A percentile compares a stretch with the other conserved stretches of the same genome.
Conservation (phyloP, 257 asterid species). For the Nicotiana tomentosiformis region DNA sequence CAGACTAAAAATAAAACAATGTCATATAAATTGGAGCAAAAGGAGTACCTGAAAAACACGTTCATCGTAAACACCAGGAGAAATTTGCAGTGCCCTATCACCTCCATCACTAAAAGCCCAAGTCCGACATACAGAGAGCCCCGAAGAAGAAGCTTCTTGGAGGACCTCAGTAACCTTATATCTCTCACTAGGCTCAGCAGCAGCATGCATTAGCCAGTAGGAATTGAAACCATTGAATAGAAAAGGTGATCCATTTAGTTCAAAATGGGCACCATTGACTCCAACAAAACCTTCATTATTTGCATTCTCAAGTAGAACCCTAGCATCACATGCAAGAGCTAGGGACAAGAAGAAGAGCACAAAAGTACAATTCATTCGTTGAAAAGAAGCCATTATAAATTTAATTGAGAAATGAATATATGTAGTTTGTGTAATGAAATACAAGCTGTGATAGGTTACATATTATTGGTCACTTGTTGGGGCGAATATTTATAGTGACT, state of each 20-base stretch:
- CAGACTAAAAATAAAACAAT: neutral
- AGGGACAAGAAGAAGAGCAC: neutral
- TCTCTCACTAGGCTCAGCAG: conserved; percentile 36
- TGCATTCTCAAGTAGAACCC: conserved; percentile 4
- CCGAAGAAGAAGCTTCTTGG: conserved; percentile 33
- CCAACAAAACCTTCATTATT: conserved; percentile 16
- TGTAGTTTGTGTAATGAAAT: too few species aligned
- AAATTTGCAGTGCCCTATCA: conserved; percentile 31
- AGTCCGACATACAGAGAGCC: conserved; percentile 46
- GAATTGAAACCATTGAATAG: conserved; percentile 56
- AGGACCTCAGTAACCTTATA: conserved; percentile 36
- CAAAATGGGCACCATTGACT: conserved; percentile 35
- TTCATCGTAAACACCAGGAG: conserved; percentile 43
- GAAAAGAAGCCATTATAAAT: neutral
- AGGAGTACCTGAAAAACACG: conserved; percentile 38
- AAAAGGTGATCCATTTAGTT: conserved; percentile 31
- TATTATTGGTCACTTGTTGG: neutral
- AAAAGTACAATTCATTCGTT: neutral
- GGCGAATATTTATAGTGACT: neutral
- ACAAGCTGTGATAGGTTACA: neutral
- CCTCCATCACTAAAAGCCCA: conserved; percentile 74
- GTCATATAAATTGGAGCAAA: neutral
- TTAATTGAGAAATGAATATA: neutral
- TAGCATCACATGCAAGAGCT: conserved; percentile 14
- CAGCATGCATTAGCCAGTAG: conserved; percentile 57